These are phyloP conservation scores for Cinnamomum chago DNA, from an alignment of 164 flowering plant genomes.

Conservation along the genomic window DNA sequence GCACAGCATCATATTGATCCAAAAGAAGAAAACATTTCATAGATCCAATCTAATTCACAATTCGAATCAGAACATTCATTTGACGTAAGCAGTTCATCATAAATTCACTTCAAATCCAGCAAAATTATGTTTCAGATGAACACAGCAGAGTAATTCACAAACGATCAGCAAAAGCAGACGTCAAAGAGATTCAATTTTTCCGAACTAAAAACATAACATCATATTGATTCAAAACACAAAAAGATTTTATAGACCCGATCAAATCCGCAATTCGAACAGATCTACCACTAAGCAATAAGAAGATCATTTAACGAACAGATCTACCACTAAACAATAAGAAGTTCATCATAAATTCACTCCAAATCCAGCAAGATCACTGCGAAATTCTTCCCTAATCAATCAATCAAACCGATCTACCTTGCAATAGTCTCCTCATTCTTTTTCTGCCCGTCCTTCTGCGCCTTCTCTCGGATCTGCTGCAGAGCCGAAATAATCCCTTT, in stretches of 20 bases:
- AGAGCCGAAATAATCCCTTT: slow-evolving; percentile 77
- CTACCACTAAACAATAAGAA: too few relatives aligned
- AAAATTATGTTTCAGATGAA: not conserved
- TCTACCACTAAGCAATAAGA: too few relatives aligned
- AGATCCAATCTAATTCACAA: not conserved
- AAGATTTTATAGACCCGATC: too few relatives aligned
- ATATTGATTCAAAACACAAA: too few relatives aligned
- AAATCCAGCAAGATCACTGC: not conserved
- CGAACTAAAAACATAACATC: too few relatives aligned
- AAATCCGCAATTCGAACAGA: too few relatives aligned
- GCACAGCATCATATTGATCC: not conserved
- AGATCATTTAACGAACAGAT: too few relatives aligned
- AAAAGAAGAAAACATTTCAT: not conserved
- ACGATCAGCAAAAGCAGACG: too few relatives aligned
- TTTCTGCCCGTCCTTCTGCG: slow-evolving; percentile 80
- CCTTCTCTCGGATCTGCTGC: slow-evolving; percentile 73
- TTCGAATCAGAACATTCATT: not conserved
- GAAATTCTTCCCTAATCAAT: not conserved
- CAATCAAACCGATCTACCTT: slow-evolving; percentile 40
- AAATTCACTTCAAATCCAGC: not conserved
- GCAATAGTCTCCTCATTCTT: slow-evolving; percentile 84
- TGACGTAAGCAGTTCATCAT: not conserved
- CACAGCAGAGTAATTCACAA: not conserved
- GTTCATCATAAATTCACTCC: not conserved
- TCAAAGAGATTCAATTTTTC: too few relatives aligned